These are phyloP conservation scores for Ceratobasidium sp. DNA, from an alignment of 1,284 basidiomycete genomes.

Conservation along the genomic window DNA sequence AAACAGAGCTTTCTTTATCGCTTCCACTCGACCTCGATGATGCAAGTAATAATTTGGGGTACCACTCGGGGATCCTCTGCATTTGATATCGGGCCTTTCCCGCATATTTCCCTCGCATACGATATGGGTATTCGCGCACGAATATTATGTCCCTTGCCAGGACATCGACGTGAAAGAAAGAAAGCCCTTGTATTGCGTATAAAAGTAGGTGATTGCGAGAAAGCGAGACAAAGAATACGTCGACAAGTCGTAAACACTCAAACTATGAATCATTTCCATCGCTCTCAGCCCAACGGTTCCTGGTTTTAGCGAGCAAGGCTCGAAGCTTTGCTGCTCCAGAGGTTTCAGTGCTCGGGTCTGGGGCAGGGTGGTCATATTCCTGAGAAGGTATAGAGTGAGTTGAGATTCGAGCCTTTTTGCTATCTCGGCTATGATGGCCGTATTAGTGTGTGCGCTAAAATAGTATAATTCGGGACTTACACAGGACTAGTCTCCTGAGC, in stretches of 20 bases:
- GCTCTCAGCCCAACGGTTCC: conserved; percentile 30
- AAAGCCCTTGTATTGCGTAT: not conserved
- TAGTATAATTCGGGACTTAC: conserved; percentile 9
- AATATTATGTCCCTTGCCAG: too few species aligned
- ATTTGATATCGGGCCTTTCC: too few species aligned
- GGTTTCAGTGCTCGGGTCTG: not conserved
- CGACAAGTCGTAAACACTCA: not conserved
- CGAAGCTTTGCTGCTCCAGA: conserved; percentile 31
- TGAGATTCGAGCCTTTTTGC: conserved; percentile 7
- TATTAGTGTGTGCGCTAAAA: not conserved
- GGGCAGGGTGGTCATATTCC: not conserved
- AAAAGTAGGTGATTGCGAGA: not conserved
- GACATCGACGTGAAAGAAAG: too few species aligned
- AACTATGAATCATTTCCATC: conserved; percentile 9
- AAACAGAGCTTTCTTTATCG: too few species aligned
- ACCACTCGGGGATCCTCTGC: too few species aligned
- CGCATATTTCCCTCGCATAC: too few species aligned
- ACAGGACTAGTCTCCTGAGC: conserved; percentile 10
- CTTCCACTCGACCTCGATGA: too few species aligned
- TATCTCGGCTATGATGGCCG: conserved; percentile 11
- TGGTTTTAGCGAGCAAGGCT: conserved; percentile 27
- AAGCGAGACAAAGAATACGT: not conserved
- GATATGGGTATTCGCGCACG: too few species aligned
- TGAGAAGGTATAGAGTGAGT: not conserved
- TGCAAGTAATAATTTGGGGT: too few species aligned